A percentile compares a stretch with the other conserved stretches of the same genome.
Evolutionary conservation across 2,329 filamentous ascomycete genomes (phyloP).

Genomic region (Nigrospora oryzae): DNA sequence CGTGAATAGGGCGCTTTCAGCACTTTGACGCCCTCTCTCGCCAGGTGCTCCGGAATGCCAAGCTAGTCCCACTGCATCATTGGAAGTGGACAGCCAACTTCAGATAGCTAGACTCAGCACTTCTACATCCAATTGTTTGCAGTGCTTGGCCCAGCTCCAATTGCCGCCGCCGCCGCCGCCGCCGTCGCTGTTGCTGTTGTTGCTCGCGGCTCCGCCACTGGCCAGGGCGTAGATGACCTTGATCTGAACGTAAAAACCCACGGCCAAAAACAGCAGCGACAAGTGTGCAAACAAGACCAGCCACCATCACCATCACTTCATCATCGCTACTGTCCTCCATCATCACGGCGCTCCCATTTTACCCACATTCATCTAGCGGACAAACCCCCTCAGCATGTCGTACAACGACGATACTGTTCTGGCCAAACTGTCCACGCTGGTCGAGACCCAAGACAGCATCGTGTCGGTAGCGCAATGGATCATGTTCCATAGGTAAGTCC

Average conservation of each 20-base stretch:
- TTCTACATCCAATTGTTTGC: not conserved
- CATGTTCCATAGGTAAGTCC: constrained; percentile 85
- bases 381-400: constrained; percentile 53
- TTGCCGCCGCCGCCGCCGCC: not conserved
- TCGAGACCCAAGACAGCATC: constrained; percentile 97
- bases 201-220: not conserved
- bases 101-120: constrained; percentile 3
- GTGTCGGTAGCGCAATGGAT: constrained; percentile 97
- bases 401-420: constrained; percentile 94
- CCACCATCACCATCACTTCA: too few species aligned
- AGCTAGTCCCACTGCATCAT: too few species aligned
- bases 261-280: not conserved
- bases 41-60: not conserved
- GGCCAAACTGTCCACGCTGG: constrained; percentile 88
- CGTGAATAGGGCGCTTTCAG: too few species aligned
- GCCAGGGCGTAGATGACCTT: constrained; percentile 1
- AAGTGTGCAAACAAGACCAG: not conserved
- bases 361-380: not conserved
- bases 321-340: too few species aligned
- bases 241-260: constrained; percentile 1
- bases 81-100: not conserved
- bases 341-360: too few species aligned
- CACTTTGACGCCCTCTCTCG: not conserved
- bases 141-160: constrained; percentile 8
- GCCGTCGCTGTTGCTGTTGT: not conserved